Base-by-base conservation (phyloP, 2,329 filamentous ascomycete species). In the Sphaerulina vaccinii region DNA sequence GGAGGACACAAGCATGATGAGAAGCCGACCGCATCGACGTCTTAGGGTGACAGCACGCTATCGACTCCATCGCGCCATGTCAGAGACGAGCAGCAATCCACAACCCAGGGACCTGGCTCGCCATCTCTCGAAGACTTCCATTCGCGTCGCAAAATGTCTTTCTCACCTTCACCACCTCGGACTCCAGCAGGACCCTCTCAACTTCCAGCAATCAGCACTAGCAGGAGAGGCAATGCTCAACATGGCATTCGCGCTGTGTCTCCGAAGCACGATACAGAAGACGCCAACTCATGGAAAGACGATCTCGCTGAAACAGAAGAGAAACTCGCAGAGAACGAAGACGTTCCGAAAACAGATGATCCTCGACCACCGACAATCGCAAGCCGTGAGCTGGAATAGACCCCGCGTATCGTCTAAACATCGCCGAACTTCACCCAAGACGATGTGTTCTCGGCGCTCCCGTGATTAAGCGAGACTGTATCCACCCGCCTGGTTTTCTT, bases 1-100 rank as follows among this genome's bases (percentile, higher is more conserved):
- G n/a, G n/a, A n/a, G n/a, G 53, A 8, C 52, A 54, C 40, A 55
- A 51, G 46, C 56, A 58, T 23, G 50, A 54, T 15, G 51, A 54
- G 41, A 49, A 53, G 51, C 37, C 46, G 51, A 24, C 51, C 13
- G 51, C 51, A 16, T 37, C 51, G 44, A 47, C 35, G 45, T 48
- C 45, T 15, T 48, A 48, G 45, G 39, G 37, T 27, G 45, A 5
- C n/a, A 10, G 22, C n/a, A 19, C 24, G 45, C 45, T 23, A 15
- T 19, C 45, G 45, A 48, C 45, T 40, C 45, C 45, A 11, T 32
- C 15, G 35, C 45, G 39, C 45, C 9, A 16, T 35, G 10, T 21
- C 39, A 23, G 35, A 38, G 33, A 46, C 10, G 43, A 22, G 11
- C 19, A 39, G 36, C 18, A 7, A 13, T 19, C 36, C 4, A 13